phyloP scores from a whole-genome alignment of 164 flowering plant genomes.

The Aristolochia contorta region DNA sequence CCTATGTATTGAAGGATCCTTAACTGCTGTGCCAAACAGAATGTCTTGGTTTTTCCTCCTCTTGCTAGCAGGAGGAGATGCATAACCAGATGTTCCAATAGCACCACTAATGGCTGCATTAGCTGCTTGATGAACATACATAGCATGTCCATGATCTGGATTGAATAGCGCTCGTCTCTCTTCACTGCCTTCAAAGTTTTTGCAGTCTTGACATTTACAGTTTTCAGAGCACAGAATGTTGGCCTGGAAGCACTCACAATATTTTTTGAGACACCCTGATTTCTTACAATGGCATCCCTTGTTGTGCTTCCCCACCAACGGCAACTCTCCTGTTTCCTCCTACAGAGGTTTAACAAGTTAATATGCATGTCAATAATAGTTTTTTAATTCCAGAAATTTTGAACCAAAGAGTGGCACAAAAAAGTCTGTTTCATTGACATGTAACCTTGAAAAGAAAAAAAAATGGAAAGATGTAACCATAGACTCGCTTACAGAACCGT shows the following conservation, averaged over 20 bases:
- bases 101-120: slow-evolving; percentile 98
- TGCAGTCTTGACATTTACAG: slow-evolving; percentile 95
- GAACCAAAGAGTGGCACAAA: too few species aligned
- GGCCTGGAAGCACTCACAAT: slow-evolving; percentile 97
- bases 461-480: too few species aligned
- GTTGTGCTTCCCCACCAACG: slow-evolving; percentile 71
- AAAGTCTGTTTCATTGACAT: too few species aligned
- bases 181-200: slow-evolving; percentile 93
- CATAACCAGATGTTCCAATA: slow-evolving; percentile 87
- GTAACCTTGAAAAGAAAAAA: too few species aligned
- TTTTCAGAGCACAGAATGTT: slow-evolving; percentile 93
- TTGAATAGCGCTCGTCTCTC: slow-evolving; percentile 89
- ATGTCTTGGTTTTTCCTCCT: slow-evolving; percentile 70
- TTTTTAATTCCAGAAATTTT: too few species aligned
- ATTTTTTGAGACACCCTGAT: slow-evolving; percentile 95
- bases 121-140: slow-evolving; percentile 87
- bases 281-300: slow-evolving; percentile 98
- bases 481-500: too few species aligned
- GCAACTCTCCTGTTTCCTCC: slow-evolving; percentile 66
- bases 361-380: slow-evolving; percentile 4
- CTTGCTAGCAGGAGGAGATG: slow-evolving; percentile 60
- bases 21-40: slow-evolving; percentile 35
- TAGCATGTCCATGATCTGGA: slow-evolving; percentile 58
- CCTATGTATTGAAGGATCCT: slow-evolving; percentile 45
- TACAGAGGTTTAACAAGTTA: slow-evolving; percentile 15